These are phyloP conservation scores for Syzygium jambos DNA, from an alignment of 345 rosid species.

Conservation along the genomic window DNA sequence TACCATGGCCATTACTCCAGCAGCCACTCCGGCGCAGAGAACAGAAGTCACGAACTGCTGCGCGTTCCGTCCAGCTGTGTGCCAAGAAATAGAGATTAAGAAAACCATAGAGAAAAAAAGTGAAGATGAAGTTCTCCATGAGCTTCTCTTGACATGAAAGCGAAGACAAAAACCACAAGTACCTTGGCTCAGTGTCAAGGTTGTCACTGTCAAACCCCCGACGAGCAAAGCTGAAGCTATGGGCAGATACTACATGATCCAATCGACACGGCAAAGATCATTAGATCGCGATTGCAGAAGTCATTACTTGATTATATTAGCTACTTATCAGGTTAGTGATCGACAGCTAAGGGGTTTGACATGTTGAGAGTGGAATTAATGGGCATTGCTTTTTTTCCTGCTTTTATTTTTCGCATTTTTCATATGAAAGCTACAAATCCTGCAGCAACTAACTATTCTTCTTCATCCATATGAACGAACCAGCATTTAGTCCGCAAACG, in stretches of 20 bases:
- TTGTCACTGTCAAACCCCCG: conserved; percentile 80
- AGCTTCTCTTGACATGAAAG: not conserved
- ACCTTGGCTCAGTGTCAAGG: conserved; percentile 91
- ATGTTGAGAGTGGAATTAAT: not conserved
- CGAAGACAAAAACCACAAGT: not conserved
- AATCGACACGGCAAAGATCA: not conserved
- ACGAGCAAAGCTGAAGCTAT: conserved; percentile 83
- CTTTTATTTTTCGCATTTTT: not conserved
- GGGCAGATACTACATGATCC: conserved; percentile 70
- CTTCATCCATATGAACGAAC: not conserved
- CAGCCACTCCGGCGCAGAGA: conserved; percentile 79
- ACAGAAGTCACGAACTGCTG: conserved; percentile 67
- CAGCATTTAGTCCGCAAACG: not conserved
- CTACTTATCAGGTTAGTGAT: not conserved
- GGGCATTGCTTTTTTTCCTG: not conserved
- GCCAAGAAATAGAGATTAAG: not conserved
- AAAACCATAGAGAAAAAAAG: not conserved
- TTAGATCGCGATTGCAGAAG: not conserved
- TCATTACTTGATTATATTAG: not conserved
- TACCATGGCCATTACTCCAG: conserved; percentile 76
- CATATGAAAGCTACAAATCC: not conserved
- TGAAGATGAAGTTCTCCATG: not conserved
- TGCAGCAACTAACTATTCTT: not conserved
- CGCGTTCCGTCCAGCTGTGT: conserved; percentile 58
- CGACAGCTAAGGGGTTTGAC: not conserved